Percentiles rank a stretch among this genome's conserved stretches.
phyloP scores from a whole-genome alignment of 1,284 basidiomycete genomes.

The Ustilago loliicola region DNA sequence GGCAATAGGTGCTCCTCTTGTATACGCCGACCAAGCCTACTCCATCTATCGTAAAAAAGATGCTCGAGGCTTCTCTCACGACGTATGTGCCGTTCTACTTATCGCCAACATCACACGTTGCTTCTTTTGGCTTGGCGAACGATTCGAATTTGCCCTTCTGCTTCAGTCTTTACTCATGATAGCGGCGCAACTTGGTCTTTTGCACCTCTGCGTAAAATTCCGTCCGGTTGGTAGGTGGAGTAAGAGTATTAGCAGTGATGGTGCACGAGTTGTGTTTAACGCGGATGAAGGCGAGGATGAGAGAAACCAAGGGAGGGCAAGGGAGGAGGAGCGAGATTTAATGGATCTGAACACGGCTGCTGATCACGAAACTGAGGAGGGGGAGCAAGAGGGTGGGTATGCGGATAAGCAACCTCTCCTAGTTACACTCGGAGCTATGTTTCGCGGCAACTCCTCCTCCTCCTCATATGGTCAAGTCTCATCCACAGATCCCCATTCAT shows the following conservation, averaged over 20 bases:
- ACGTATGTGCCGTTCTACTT: slow-evolving; percentile 62
- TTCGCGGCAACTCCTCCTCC: slow-evolving; percentile 9
- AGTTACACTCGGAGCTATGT: slow-evolving; percentile 33
- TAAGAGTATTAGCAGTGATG: slow-evolving; percentile 44
- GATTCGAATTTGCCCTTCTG: slow-evolving; percentile 79
- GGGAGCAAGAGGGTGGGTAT: slow-evolving; percentile 20
- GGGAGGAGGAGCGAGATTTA: slow-evolving; percentile 14
- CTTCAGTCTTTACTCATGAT: slow-evolving; percentile 71
- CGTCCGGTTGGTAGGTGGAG: slow-evolving; percentile 55
- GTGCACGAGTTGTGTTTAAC: slow-evolving; percentile 44
- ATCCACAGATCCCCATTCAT: slow-evolving; percentile 19
- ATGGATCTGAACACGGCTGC: slow-evolving; percentile 21
- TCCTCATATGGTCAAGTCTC: slow-evolving; percentile 23
- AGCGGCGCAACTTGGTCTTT: slow-evolving; percentile 72
- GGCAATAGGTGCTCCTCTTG: slow-evolving; percentile 62
- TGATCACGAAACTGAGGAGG: not conserved
- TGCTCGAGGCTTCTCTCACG: slow-evolving; percentile 81
- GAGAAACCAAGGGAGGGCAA: not conserved
- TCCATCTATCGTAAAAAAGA: slow-evolving; percentile 72
- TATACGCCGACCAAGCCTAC: slow-evolving; percentile 65
- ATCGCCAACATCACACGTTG: slow-evolving; percentile 63
- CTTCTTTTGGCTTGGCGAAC: slow-evolving; percentile 83
- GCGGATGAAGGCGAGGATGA: slow-evolving; percentile 11
- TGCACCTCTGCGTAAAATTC: slow-evolving; percentile 73
- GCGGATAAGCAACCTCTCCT: slow-evolving; percentile 52